Percentiles rank a stretch among this genome's conserved stretches.
These are phyloP conservation scores for Medicago truncatula DNA, from an alignment of 306 rosid species.

Conservation along the genomic window DNA sequence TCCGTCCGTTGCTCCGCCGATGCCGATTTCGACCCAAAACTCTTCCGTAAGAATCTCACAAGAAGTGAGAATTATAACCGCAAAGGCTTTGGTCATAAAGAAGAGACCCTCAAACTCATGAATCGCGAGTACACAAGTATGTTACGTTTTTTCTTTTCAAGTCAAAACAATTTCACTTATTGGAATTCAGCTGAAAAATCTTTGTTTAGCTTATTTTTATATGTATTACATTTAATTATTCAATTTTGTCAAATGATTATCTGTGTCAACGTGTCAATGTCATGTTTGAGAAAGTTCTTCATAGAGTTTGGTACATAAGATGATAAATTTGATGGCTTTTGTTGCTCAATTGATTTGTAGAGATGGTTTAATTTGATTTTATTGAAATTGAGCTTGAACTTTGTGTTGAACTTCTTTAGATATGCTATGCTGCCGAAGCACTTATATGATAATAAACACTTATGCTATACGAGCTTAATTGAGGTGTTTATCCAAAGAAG, in stretches of 20 bases:
- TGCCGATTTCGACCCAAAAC: constrained; percentile 80
- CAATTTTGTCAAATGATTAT: not conserved
- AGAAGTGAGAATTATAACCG: constrained; percentile 89
- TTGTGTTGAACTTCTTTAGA: not conserved
- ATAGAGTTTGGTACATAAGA: not conserved
- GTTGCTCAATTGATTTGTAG: constrained; percentile 1
- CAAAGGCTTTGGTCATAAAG: constrained; percentile 85
- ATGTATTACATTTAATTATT: not conserved
- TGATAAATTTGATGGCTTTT: constrained; percentile 19
- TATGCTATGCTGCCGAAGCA: too few species aligned
- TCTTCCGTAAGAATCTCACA: constrained; percentile 87
- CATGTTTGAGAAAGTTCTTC: not conserved
- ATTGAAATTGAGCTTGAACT: constrained; percentile 17
- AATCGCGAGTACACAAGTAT: constrained; percentile 88
- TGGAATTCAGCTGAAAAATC: not conserved
- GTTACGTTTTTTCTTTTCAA: not conserved
- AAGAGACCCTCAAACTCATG: constrained; percentile 86
- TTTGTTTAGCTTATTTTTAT: not conserved
- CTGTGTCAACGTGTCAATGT: not conserved
- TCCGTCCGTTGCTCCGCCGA: constrained; percentile 68
- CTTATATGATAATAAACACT: too few species aligned
- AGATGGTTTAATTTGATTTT: constrained; percentile 21
- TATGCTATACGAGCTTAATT: too few species aligned
- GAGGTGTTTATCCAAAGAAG: not conserved
- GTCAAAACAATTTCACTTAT: not conserved